These are phyloP conservation scores for Cryptococcus hybrid DNA, from an alignment of 1,284 basidiomycete genomes.

Conservation along the genomic window DNA sequence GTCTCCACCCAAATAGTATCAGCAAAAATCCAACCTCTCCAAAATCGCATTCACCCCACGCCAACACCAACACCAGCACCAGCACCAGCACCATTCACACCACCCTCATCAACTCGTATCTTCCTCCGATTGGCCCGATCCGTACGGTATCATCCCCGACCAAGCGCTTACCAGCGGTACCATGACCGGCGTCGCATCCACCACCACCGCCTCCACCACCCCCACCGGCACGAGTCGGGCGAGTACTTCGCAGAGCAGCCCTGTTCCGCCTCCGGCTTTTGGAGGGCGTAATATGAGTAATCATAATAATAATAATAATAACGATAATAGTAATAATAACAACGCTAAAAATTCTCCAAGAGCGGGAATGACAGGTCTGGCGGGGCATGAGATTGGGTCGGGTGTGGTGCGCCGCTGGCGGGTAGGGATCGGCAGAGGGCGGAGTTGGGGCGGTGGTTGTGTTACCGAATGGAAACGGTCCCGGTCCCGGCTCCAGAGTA, in stretches of 20 bases:
- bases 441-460: not conserved
- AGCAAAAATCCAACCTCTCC: not conserved
- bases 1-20: no score
- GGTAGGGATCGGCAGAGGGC: not conserved
- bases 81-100: not conserved
- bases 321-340: no score
- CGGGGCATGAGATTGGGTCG: not conserved
- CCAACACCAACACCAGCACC: not conserved
- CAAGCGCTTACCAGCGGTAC: not conserved
- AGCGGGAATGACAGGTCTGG: not conserved
- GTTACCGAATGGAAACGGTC: not conserved
- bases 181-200: not conserved
- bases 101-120: constrained; percentile 6
- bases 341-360: no score
- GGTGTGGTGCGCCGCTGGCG: not conserved
- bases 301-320: no score
- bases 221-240: constrained; percentile 4
- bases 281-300: no score
- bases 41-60: not conserved
- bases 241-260: not conserved
- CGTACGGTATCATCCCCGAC: constrained; percentile 16
- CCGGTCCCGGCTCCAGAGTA: not conserved
- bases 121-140: constrained; percentile 15
- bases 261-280: not conserved
- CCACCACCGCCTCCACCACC: no score